Conservation (phyloP, 1,139 yeast genomes). For the Nakaseomyces kungkrabaensis region DNA sequence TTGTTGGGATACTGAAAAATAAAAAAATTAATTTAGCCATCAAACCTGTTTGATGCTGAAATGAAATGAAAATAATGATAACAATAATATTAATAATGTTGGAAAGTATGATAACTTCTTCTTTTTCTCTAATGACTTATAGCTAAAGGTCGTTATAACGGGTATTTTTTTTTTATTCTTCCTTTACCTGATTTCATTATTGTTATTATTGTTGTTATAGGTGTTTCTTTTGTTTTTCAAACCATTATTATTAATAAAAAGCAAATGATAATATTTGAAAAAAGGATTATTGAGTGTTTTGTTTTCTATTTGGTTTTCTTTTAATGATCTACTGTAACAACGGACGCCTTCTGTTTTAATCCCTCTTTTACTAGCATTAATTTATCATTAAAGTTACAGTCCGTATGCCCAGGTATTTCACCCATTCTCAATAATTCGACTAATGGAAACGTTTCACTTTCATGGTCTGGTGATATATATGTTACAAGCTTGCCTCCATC, state of each 20-base stretch:
- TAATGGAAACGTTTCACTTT: constrained; percentile 60
- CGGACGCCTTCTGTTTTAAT: constrained; percentile 28
- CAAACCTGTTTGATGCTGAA: constrained; percentile 2
- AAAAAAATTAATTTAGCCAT: neutral
- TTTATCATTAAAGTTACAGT: constrained; percentile 40
- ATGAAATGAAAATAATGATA: neutral
- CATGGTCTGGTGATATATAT: constrained; percentile 70
- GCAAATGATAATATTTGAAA: too few relatives aligned
- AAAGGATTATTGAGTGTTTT: neutral
- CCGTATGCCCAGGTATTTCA: constrained; percentile 53
- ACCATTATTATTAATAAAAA: too few relatives aligned
- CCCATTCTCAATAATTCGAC: constrained; percentile 52
- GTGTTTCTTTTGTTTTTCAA: too few relatives aligned
- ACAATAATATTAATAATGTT: too few relatives aligned
- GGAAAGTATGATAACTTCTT: too few relatives aligned
- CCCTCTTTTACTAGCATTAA: constrained; percentile 27
- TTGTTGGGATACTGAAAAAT: neutral
- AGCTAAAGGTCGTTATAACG: too few relatives aligned
- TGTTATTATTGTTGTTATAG: too few relatives aligned
- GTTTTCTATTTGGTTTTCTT: neutral
- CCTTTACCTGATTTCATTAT: too few relatives aligned
- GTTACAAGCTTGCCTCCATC: constrained; percentile 69
- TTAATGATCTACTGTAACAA: constrained; percentile 19
- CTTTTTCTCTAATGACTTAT: too few relatives aligned
- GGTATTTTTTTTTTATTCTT: too few relatives aligned